Conservation (phyloP, 345 rosid genomes). For the Microcos paniculata region DNA sequence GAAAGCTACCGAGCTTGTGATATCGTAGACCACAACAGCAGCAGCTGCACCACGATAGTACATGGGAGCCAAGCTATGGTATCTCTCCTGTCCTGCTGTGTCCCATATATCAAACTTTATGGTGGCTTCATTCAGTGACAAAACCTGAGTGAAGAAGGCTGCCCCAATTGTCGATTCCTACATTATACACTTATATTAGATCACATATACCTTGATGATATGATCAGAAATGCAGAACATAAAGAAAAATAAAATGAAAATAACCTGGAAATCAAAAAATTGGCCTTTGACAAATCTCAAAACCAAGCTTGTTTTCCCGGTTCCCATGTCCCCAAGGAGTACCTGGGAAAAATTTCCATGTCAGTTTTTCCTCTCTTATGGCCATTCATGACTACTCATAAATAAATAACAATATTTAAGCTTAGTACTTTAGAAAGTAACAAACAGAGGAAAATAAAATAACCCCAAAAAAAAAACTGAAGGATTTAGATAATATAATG, state of each 20-base stretch:
- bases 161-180: slow-evolving; percentile 86
- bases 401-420: neutral
- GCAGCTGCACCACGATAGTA: slow-evolving; percentile 86
- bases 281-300: slow-evolving; percentile 79
- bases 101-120: slow-evolving; percentile 86
- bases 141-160: slow-evolving; percentile 79
- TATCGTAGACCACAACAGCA: slow-evolving; percentile 76
- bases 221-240: neutral
- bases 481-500: neutral
- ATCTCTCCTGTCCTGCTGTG: slow-evolving; percentile 83
- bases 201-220: neutral
- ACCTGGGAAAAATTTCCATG: slow-evolving; percentile 43
- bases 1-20: slow-evolving; percentile 61
- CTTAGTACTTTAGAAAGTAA: neutral
- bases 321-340: slow-evolving; percentile 82
- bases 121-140: slow-evolving; percentile 61
- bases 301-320: slow-evolving; percentile 78
- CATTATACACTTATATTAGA: slow-evolving; percentile 18
- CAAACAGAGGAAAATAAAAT: neutral
- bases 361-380: neutral
- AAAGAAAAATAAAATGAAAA: neutral
- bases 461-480: neutral
- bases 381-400: neutral
- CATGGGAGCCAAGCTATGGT: slow-evolving; percentile 87
- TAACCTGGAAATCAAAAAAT: slow-evolving; percentile 70